Percentiles rank a stretch among this genome's conserved stretches.
These are phyloP conservation scores for Trypanosoma lewisi DNA, from an alignment of 208 protist species.

Conservation along the genomic window DNA sequence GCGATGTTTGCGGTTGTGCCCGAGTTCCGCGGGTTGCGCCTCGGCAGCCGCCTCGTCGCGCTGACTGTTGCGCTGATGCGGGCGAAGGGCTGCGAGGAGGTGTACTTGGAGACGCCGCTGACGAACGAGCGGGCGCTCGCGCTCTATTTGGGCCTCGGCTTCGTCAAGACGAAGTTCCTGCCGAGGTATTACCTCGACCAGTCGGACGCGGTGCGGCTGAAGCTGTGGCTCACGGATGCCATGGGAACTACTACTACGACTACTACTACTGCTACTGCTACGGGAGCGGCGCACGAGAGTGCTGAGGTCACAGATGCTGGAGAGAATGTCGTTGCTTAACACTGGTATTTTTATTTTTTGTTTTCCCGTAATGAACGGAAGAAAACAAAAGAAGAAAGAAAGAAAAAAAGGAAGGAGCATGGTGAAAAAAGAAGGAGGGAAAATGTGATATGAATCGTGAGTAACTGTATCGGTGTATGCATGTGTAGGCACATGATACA, in stretches of 20 bases:
- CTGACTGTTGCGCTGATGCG: constrained; percentile 92
- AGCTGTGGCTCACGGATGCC: constrained; percentile 86
- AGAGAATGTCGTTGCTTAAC: too few relatives aligned
- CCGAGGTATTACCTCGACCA: constrained; percentile 93
- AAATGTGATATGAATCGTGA: too few relatives aligned
- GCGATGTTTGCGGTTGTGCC: constrained; percentile 98
- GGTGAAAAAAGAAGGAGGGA: too few relatives aligned
- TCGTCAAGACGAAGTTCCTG: constrained; percentile 87
- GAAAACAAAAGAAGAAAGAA: constrained; percentile 3
- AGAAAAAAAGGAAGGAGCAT: not conserved
- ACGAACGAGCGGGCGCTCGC: constrained; percentile 89
- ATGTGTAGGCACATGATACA: too few relatives aligned
- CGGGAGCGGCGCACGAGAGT: not conserved
- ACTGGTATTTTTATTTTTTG: too few relatives aligned
- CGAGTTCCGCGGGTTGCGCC: constrained; percentile 83
- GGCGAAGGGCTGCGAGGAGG: constrained; percentile 85
- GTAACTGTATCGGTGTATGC: too few relatives aligned
- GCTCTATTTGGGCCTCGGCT: constrained; percentile 97
- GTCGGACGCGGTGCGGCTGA: constrained; percentile 93
- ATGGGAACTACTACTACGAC: constrained; percentile 20
- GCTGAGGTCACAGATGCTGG: too few relatives aligned
- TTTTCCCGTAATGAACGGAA: not conserved
- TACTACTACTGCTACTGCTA: not conserved
- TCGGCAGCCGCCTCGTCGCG: constrained; percentile 90
- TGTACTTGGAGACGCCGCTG: constrained; percentile 95